Percentiles rank a stretch among this genome's conserved stretches.
Evolutionary conservation across 345 rosid genomes (phyloP).

Genomic region (Geranium brycei): DNA sequence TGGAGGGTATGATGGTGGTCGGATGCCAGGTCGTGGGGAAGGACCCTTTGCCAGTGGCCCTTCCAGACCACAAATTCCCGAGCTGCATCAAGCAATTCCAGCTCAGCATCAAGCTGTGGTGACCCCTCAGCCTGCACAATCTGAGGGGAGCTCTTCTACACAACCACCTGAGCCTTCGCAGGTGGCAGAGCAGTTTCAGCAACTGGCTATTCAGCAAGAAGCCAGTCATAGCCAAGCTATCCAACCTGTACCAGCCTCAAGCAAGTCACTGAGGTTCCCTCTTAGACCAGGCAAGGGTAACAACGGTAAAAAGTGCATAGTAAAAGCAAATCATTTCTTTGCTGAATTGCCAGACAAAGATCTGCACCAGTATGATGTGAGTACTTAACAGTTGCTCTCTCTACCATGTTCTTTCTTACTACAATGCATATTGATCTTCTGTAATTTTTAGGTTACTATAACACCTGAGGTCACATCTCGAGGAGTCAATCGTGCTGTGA

Average conservation of each 20-base stretch:
- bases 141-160: slow-evolving; percentile 50
- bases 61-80: slow-evolving; percentile 61
- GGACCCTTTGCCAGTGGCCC: slow-evolving; percentile 37
- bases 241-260: slow-evolving; percentile 58
- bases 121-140: slow-evolving; percentile 36
- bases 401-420: neutral
- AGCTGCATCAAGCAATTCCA: slow-evolving; percentile 95
- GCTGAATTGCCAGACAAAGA: slow-evolving; percentile 85
- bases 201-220: slow-evolving; percentile 42
- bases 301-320: slow-evolving; percentile 49
- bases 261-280: slow-evolving; percentile 41
- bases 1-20: slow-evolving; percentile 17
- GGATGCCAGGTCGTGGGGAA: slow-evolving; percentile 33
- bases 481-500: slow-evolving; percentile 80
- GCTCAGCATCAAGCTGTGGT: slow-evolving; percentile 40
- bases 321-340: slow-evolving; percentile 94
- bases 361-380: slow-evolving; percentile 90
- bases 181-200: slow-evolving; percentile 32
- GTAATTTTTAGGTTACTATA: slow-evolving; percentile 47
- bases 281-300: slow-evolving; percentile 42
- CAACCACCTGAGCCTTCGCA: slow-evolving; percentile 29
- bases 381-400: slow-evolving; percentile 3
- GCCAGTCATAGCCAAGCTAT: slow-evolving; percentile 35
- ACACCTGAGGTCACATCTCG: slow-evolving; percentile 69
- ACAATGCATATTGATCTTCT: neutral